These are phyloP conservation scores for Metschnikowia lunata DNA, from an alignment of 805 yeast species.

Conservation along the genomic window DNA sequence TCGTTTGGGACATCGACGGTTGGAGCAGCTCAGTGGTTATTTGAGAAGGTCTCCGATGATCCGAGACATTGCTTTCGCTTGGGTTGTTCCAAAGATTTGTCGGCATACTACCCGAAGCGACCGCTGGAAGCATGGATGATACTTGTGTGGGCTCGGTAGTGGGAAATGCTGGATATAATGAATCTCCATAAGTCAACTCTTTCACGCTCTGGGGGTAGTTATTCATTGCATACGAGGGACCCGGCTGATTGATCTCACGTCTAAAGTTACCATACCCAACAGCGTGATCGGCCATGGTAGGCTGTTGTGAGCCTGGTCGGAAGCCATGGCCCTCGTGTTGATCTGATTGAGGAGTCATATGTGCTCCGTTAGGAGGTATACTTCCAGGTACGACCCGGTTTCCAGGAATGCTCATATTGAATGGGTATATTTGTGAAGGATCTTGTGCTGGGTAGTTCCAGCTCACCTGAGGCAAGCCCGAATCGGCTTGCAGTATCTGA, in stretches of 20 bases:
- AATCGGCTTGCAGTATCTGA: too few relatives aligned
- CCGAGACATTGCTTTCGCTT: constrained; percentile 12
- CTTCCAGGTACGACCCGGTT: too few relatives aligned
- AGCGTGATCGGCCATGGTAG: too few relatives aligned
- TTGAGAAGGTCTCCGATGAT: constrained; percentile 7
- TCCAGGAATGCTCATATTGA: too few relatives aligned
- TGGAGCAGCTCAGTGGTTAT: constrained; percentile 7
- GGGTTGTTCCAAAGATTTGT: constrained; percentile 10
- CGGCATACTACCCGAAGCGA: constrained; percentile 1
- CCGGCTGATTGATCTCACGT: constrained; percentile 2
- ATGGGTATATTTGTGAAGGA: too few relatives aligned
- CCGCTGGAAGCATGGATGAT: constrained; percentile 2
- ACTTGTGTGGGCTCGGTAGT: constrained; percentile 3
- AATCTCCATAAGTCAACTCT: constrained; percentile 6
- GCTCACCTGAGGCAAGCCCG: too few relatives aligned
- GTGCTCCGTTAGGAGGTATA: too few relatives aligned
- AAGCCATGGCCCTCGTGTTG: too few relatives aligned
- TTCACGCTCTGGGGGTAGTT: constrained; percentile 9
- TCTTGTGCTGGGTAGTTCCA: too few relatives aligned
- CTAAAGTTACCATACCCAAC: too few relatives aligned
- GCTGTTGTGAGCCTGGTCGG: too few relatives aligned
- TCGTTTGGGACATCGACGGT: constrained; percentile 11
- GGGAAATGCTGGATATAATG: background rate
- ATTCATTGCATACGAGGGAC: constrained; percentile 3
- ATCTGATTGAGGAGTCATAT: too few relatives aligned